Percentiles rank a stretch among this genome's conserved stretches.
These are phyloP conservation scores for Petunia hybrid DNA, from an alignment of 305 asterid genomes.

Conservation along the genomic window DNA sequence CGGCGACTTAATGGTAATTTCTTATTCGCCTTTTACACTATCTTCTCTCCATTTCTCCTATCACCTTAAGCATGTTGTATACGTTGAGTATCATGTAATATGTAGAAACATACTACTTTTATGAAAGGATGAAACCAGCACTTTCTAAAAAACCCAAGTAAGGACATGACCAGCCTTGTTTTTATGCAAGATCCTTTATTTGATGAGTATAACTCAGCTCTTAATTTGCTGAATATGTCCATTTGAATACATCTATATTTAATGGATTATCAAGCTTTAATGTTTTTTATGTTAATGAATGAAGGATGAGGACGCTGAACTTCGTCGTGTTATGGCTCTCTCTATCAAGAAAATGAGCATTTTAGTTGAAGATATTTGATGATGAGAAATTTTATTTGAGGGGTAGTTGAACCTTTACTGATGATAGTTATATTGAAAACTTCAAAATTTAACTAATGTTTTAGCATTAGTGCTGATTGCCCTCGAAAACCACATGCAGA, in stretches of 20 bases:
- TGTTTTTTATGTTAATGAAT: background rate
- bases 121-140: background rate
- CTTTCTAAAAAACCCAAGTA: background rate
- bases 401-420: background rate
- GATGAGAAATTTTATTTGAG: constrained; percentile 3
- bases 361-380: constrained; percentile 1
- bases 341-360: background rate
- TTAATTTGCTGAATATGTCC: background rate
- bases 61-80: background rate
- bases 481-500: background rate
- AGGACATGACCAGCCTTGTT: background rate
- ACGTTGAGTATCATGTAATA: background rate
- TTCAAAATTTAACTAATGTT: background rate
- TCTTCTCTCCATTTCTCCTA: background rate
- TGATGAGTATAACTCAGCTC: background rate
- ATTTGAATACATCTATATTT: background rate
- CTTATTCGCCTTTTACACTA: background rate
- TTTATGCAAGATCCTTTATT: background rate
- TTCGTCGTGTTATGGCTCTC: background rate
- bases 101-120: background rate
- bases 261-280: background rate
- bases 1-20: constrained; percentile 68
- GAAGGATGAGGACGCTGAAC: background rate
- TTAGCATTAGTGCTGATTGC: background rate
- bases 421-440: background rate